Evolutionary conservation across 73 alveolate genomes (phyloP), one percentile per base, ranked within the genome.

Genomic region (Diophrys sp.): DNA sequence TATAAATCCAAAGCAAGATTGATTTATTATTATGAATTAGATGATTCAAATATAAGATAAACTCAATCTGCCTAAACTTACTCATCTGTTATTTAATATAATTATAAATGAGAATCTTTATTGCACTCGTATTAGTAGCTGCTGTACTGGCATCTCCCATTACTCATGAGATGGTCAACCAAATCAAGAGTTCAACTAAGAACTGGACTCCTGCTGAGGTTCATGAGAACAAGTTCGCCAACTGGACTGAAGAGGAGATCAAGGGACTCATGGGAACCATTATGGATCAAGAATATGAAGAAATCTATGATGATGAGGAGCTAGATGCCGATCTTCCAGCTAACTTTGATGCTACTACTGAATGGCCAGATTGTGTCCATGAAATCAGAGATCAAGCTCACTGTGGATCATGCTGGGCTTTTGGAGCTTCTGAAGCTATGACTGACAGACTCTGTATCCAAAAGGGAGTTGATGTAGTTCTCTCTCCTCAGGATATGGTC

Each of bases 391-490:
- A 93, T 83, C 92, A 93, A 74, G 83, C 54, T 28, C 74, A 85
- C 71, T 96, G 99, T 77, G 99, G 99, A 18, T 96, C 99, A 30
- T 96, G 99, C 87, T 96, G 99, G 99, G 99, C 99, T 24, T 95
- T 96, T 77, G 98, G 96, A 5, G 96, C 98, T 18, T 87, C 95
- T 14, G 99, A 94, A 81, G 95, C 99, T 26, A 79, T 95, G 82
- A 82, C 97, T 73, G 99, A 96, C 86, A 95, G 99, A 91, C 82
- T 85, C 71, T 91, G 98, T 83, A 96, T 96, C 29, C 93, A 79
- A 5, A 68, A 82, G 31, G 90, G 88, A 2, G 70, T 29, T 0
- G 90, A 84, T 56, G 91, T 85, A 29, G 84, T 80, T 73, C 88
- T 94, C 57, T 94, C 98, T 23, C 92, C 96, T 25, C 84, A 89